Conservation (phyloP, 768 basidiomycete genomes). For the Lactarius deliciosus region DNA sequence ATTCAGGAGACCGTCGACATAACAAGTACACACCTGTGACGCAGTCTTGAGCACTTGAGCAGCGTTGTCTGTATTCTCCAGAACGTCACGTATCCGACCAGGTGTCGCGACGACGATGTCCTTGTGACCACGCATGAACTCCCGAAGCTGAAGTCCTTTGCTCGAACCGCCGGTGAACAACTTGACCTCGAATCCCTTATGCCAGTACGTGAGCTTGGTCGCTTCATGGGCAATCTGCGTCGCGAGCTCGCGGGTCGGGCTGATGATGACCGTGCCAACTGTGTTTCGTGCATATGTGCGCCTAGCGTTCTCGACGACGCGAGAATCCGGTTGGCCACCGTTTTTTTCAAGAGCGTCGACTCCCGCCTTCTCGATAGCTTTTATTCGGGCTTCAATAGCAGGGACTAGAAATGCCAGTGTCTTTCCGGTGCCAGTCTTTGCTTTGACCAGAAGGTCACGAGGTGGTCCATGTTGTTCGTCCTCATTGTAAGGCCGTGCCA, state of each 20-base stretch:
- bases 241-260: slow-evolving; percentile 87
- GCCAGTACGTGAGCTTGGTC: slow-evolving; percentile 57
- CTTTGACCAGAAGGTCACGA: slow-evolving; percentile 81
- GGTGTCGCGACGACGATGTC: slow-evolving; percentile 91
- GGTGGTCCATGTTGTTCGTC: slow-evolving; percentile 31
- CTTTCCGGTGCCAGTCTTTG: slow-evolving; percentile 88
- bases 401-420: slow-evolving; percentile 87
- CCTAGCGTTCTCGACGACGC: slow-evolving; percentile 37
- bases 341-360: slow-evolving; percentile 44
- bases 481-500: slow-evolving; percentile 53
- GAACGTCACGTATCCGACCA: slow-evolving; percentile 77
- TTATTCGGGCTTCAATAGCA: slow-evolving; percentile 74
- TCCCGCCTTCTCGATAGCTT: slow-evolving; percentile 49
- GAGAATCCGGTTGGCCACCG: slow-evolving; percentile 39
- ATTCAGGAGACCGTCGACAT: slow-evolving; percentile 12
- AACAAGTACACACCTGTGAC: slow-evolving; percentile 50
- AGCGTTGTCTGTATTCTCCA: slow-evolving; percentile 59
- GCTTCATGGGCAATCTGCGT: slow-evolving; percentile 89
- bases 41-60: slow-evolving; percentile 51
- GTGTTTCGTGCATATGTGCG: slow-evolving; percentile 44
- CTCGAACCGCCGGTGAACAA: slow-evolving; percentile 77
- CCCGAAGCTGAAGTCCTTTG: slow-evolving; percentile 62
- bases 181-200: slow-evolving; percentile 64
- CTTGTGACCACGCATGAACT: slow-evolving; percentile 60
- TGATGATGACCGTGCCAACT: slow-evolving; percentile 78